Evolutionary conservation across 164 flowering plant species (phyloP).

Genomic region (Vitis riparia): DNA sequence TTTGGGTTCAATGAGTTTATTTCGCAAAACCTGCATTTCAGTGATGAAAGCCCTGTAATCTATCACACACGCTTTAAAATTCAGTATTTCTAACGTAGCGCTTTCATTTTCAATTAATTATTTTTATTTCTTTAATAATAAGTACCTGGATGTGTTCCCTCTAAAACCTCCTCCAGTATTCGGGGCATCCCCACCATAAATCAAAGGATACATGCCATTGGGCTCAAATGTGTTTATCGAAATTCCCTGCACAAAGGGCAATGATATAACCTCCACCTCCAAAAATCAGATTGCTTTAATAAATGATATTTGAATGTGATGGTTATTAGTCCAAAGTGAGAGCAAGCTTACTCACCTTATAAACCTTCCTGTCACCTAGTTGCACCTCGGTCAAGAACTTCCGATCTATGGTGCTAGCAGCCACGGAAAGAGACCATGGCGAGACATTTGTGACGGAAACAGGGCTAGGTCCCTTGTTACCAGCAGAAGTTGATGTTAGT

Average conservation of each 20-base stretch:
- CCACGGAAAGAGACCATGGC: conserved; percentile 47
- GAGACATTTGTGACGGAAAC: conserved; percentile 21
- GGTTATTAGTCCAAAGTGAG: too few relatives aligned
- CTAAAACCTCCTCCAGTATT: conserved; percentile 14
- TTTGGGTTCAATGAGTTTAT: conserved; percentile 29
- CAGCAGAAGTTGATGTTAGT: conserved; percentile 33
- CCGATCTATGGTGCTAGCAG: conserved; percentile 40
- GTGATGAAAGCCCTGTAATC: too few relatives aligned
- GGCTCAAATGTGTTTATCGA: conserved; percentile 29
- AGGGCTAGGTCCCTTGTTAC: conserved; percentile 29
- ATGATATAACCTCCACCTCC: not conserved
- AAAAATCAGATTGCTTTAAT: too few relatives aligned
- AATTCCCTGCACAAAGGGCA: conserved; percentile 21
- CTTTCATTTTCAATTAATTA: too few relatives aligned
- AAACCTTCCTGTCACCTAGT: conserved; percentile 24
- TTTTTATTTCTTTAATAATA: too few relatives aligned
- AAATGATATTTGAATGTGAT: too few relatives aligned
- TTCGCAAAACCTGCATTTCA: conserved; percentile 35
- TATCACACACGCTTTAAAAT: too few relatives aligned
- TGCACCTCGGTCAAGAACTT: conserved; percentile 24
- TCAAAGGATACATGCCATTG: conserved; percentile 15
- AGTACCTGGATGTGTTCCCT: conserved; percentile 20
- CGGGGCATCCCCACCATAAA: conserved; percentile 34
- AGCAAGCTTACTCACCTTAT: conserved; percentile 13
- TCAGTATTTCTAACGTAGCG: too few relatives aligned